Conservation (phyloP, 768 basidiomycete genomes). For the Peribolospora kevripleyi region DNA sequence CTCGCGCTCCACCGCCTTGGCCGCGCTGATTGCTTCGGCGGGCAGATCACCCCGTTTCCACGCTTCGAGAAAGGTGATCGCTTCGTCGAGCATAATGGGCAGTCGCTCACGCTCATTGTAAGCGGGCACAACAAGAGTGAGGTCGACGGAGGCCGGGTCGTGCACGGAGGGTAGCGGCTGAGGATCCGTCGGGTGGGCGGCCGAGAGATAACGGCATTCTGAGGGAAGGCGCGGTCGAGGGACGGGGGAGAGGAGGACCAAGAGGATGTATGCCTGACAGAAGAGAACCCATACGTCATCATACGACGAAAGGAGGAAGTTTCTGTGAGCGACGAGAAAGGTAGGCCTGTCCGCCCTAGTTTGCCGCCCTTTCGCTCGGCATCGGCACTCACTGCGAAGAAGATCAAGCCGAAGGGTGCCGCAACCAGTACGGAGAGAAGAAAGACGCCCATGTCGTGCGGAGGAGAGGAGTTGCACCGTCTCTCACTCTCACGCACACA, state of each 20-base stretch:
- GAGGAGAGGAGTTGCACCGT: too few relatives aligned
- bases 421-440: too few relatives aligned
- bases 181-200: constrained; percentile 30
- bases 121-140: constrained; percentile 68
- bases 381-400: too few relatives aligned
- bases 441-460: too few relatives aligned
- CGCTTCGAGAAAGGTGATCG: constrained; percentile 33
- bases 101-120: constrained; percentile 73
- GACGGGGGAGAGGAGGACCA: constrained; percentile 50
- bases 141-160: constrained; percentile 32
- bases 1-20: not conserved
- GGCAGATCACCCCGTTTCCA: constrained; percentile 5
- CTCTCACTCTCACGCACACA: too few relatives aligned
- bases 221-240: constrained; percentile 37
- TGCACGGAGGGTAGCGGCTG: constrained; percentile 29
- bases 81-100: constrained; percentile 55
- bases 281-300: not conserved
- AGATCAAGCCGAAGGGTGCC: too few relatives aligned
- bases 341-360: too few relatives aligned
- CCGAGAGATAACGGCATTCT: constrained; percentile 44
- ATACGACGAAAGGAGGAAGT: too few relatives aligned
- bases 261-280: constrained; percentile 38
- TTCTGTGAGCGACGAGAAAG: too few relatives aligned
- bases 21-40: not conserved
- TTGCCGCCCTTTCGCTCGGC: too few relatives aligned